These are phyloP conservation scores for Zoysia pacifica DNA, from an alignment of 176 grass and related monocot genomes.

Conservation along the genomic window DNA sequence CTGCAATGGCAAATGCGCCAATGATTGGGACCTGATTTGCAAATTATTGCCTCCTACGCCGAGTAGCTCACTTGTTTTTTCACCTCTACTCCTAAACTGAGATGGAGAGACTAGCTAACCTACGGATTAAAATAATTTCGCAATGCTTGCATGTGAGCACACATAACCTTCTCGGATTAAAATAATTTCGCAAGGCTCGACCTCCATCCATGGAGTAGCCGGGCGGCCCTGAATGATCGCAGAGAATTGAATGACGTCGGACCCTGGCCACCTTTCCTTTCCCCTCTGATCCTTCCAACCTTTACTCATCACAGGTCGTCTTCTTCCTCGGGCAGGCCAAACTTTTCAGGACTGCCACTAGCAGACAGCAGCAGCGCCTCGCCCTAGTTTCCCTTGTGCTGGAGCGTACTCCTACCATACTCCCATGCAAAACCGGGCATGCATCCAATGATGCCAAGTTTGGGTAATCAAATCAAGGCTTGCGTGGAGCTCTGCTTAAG, in stretches of 20 bases:
- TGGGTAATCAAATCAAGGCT: too few species aligned
- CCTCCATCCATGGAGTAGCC: background rate
- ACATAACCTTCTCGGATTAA: constrained; percentile 28
- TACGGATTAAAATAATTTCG: constrained; percentile 31
- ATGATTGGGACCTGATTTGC: constrained; percentile 51
- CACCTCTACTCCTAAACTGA: background rate
- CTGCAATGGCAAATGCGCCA: background rate
- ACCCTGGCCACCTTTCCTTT: constrained; percentile 5
- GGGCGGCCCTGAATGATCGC: constrained; percentile 27
- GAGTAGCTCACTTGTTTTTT: constrained; percentile 21
- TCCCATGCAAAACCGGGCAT: constrained; percentile 25
- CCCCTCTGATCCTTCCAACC: constrained; percentile 43
- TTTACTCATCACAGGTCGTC: constrained; percentile 22
- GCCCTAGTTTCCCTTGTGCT: constrained; percentile 37
- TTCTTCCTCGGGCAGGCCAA: constrained; percentile 44
- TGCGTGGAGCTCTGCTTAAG: too few species aligned
- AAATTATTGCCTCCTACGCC: constrained; percentile 50
- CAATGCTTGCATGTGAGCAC: constrained; percentile 1
- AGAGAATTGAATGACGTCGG: constrained; percentile 40
- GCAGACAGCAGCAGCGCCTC: constrained; percentile 10
- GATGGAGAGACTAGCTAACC: background rate
- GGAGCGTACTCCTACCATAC: background rate
- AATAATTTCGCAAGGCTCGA: background rate
- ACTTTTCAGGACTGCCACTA: constrained; percentile 15
- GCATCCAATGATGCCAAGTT: too few species aligned